Conservation (phyloP, 306 rosid genomes). For the Quercus wislizeni region DNA sequence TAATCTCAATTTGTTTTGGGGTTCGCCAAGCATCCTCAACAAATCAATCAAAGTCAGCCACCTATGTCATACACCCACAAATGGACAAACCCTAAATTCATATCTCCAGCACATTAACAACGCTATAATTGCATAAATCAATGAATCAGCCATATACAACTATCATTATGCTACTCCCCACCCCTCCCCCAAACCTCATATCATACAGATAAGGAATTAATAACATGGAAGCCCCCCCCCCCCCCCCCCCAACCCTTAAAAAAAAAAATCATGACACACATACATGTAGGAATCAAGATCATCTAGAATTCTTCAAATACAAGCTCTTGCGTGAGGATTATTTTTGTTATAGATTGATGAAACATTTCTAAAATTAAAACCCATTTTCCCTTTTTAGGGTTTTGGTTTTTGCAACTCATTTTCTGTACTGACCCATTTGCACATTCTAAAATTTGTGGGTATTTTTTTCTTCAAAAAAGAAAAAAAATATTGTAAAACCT, state of each 20-base stretch:
- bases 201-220: neutral
- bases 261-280: too few relatives aligned
- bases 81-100: too few relatives aligned
- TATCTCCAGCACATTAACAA: neutral
- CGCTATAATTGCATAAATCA: neutral
- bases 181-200: neutral
- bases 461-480: neutral
- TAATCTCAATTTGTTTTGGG: too few relatives aligned
- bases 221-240: too few relatives aligned
- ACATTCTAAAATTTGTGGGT: neutral
- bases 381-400: neutral
- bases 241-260: too few relatives aligned
- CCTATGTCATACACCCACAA: too few relatives aligned
- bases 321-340: conserved; percentile 30
- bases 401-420: neutral
- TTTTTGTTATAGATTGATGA: conserved; percentile 25
- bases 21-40: too few relatives aligned
- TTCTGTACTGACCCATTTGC: neutral
- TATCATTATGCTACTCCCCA: neutral
- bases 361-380: conserved; percentile 21
- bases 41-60: too few relatives aligned
- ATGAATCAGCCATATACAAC: neutral
- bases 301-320: too few relatives aligned
- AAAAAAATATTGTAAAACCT: neutral
- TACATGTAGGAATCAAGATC: too few relatives aligned